Conservation (phyloP, 108 stramenopile genomes). For the Chaetoceros muelleri region DNA sequence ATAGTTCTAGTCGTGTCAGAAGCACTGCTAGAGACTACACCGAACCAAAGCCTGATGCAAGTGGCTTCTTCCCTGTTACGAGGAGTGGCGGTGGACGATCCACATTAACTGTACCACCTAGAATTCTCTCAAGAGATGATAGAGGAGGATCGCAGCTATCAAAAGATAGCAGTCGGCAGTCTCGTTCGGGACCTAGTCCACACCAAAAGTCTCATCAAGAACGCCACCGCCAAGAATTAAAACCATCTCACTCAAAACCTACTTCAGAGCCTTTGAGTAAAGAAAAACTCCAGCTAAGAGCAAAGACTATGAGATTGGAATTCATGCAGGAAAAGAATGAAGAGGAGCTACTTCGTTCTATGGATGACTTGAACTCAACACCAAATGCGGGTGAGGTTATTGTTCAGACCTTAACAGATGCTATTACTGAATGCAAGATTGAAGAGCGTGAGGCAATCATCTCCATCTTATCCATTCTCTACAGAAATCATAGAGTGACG, state of each 20-base stretch:
- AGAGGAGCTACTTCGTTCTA: conserved; percentile 48
- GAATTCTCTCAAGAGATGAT: no score
- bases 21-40: conserved; percentile 6
- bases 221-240: conserved; percentile 12
- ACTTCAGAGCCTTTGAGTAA: conserved; percentile 19
- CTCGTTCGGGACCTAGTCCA: conserved; percentile 5
- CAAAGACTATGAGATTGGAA: conserved; percentile 53
- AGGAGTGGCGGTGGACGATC: conserved; percentile 13
- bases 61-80: conserved; percentile 44
- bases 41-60: conserved; percentile 37
- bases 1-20: conserved; percentile 1
- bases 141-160: conserved; percentile 7
- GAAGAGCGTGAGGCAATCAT: conserved; percentile 43
- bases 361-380: conserved; percentile 52
- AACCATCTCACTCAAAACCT: conserved; percentile 10
- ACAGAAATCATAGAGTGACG: conserved; percentile 36
- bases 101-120: no score
- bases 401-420: conserved; percentile 40
- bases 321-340: conserved; percentile 49
- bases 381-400: conserved; percentile 39
- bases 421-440: conserved; percentile 56
- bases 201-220: conserved; percentile 10
- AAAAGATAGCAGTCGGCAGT: not conserved
- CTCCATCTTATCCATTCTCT: conserved; percentile 37
- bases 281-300: conserved; percentile 48